Evolutionary conservation across 2,329 filamentous ascomycete species (phyloP).

Genomic region (Nigrospora oryzae): DNA sequence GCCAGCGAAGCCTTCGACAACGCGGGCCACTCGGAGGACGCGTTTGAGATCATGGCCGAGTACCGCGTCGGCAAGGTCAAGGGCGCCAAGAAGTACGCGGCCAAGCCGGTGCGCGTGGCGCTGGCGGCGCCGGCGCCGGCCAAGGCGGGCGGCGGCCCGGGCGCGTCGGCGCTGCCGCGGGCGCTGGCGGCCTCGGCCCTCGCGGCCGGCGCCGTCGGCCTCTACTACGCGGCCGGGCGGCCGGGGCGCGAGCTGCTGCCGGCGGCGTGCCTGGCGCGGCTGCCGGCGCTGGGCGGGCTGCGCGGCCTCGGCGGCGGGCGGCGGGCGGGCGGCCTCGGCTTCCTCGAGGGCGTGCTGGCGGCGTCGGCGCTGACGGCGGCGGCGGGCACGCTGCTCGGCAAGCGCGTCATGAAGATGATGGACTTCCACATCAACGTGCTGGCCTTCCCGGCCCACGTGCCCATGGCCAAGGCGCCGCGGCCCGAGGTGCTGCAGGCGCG

Average conservation of each 20-base stretch:
- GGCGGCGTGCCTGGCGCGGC: background rate
- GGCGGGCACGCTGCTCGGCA: slow-evolving; percentile 18
- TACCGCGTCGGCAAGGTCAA: slow-evolving; percentile 28
- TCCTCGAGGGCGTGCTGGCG: slow-evolving; percentile 27
- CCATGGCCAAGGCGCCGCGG: slow-evolving; percentile 25
- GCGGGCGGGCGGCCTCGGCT: slow-evolving; percentile 17
- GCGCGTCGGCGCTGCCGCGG: slow-evolving; percentile 1
- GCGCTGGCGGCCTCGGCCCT: background rate
- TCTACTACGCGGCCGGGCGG: slow-evolving; percentile 10
- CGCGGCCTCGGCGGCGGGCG: background rate
- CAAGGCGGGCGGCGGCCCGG: slow-evolving; percentile 3
- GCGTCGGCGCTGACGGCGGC: slow-evolving; percentile 23
- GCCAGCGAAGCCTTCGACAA: slow-evolving; percentile 76
- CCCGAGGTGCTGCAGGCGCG: slow-evolving; percentile 27
- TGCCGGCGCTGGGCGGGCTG: slow-evolving; percentile 2
- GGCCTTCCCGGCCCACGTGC: slow-evolving; percentile 28
- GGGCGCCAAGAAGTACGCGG: slow-evolving; percentile 14
- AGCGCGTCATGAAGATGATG: slow-evolving; percentile 21
- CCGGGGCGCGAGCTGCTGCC: background rate
- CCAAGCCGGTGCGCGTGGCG: slow-evolving; percentile 15
- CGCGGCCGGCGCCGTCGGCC: slow-evolving; percentile 1
- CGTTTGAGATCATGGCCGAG: slow-evolving; percentile 30
- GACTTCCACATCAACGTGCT: slow-evolving; percentile 22
- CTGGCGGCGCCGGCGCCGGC: slow-evolving; percentile 4
- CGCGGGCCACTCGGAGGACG: slow-evolving; percentile 68